Conservation (phyloP, 257 asterid species). For the Nemophila menziesii region DNA sequence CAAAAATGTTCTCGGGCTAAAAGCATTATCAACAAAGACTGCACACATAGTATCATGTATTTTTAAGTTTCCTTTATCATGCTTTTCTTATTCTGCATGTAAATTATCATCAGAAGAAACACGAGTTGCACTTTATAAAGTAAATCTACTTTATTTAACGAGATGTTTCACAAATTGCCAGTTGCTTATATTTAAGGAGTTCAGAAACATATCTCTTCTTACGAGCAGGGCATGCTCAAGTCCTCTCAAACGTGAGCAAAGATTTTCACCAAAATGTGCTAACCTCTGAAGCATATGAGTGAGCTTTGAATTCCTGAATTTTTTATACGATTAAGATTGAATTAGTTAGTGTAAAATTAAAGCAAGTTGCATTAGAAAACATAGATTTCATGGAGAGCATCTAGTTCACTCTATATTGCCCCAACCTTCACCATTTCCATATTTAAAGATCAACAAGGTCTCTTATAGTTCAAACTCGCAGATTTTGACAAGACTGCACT, state of each 20-base stretch:
- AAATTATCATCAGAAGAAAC: slow-evolving; percentile 12
- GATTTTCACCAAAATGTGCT: slow-evolving; percentile 74
- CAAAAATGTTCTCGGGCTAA: slow-evolving; percentile 68
- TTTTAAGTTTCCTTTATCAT: slow-evolving; percentile 74
- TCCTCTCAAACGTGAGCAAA: slow-evolving; percentile 91
- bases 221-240: slow-evolving; percentile 86
- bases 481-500: too few species aligned
- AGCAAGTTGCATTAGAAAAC: too few species aligned
- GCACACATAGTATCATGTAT: slow-evolving; percentile 77
- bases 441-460: too few species aligned
- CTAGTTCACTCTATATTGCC: too few species aligned
- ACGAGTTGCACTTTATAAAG: slow-evolving; percentile 8
- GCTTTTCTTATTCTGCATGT: slow-evolving; percentile 84
- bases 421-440: too few species aligned
- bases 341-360: too few species aligned
- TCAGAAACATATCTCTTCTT: slow-evolving; percentile 61
- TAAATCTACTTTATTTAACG: too few species aligned
- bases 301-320: slow-evolving; percentile 99
- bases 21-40: slow-evolving; percentile 64
- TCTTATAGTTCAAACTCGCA: too few species aligned
- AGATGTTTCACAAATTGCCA: slow-evolving; percentile 37
- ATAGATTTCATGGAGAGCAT: too few species aligned
- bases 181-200: slow-evolving; percentile 64
- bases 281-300: slow-evolving; percentile 89
- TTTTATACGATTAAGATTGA: too few species aligned